Evolutionary conservation across 495 filamentous ascomycete species (phyloP).

Genomic region (Friedmanniomyces simplex): DNA sequence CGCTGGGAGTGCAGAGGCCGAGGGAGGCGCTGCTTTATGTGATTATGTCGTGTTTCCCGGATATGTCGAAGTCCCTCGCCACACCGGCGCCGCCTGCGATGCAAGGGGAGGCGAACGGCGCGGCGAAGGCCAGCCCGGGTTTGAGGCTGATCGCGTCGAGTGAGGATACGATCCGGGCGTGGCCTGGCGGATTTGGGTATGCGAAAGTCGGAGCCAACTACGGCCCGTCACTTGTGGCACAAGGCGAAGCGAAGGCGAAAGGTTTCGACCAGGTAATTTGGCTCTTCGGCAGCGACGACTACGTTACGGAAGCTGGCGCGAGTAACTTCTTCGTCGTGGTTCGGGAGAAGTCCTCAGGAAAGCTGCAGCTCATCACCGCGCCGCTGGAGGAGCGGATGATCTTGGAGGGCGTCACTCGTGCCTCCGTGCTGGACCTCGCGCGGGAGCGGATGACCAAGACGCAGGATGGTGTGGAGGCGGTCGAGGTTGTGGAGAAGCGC

Average conservation of each 20-base stretch:
- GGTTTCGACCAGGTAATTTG: constrained; percentile 88
- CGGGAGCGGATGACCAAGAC: constrained; percentile 41
- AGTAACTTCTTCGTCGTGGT: constrained; percentile 86
- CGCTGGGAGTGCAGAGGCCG: constrained; percentile 72
- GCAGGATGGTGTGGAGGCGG: constrained; percentile 38
- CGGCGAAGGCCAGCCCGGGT: constrained; percentile 3
- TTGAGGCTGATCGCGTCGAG: constrained; percentile 66
- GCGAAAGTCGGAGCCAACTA: constrained; percentile 92
- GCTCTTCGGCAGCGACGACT: constrained; percentile 64
- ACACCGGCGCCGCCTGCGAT: constrained; percentile 22
- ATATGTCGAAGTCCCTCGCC: constrained; percentile 40
- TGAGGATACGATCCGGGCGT: constrained; percentile 73
- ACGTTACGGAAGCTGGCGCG: constrained; percentile 85
- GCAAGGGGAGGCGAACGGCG: constrained; percentile 9
- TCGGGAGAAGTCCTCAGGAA: constrained; percentile 53
- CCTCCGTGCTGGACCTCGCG: constrained; percentile 66
- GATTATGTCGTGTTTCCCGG: constrained; percentile 64
- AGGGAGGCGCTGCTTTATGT: constrained; percentile 77
- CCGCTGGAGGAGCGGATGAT: constrained; percentile 72
- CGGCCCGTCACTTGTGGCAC: constrained; percentile 66
- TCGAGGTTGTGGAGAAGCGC: constrained; percentile 67
- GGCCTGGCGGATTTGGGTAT: constrained; percentile 85
- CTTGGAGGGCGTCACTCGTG: constrained; percentile 71
- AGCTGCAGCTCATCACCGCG: constrained; percentile 68
- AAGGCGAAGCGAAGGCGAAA: constrained; percentile 53